phyloP scores from a whole-genome alignment of 352 stramenopile genomes.

The Phytopythium aichiense region DNA sequence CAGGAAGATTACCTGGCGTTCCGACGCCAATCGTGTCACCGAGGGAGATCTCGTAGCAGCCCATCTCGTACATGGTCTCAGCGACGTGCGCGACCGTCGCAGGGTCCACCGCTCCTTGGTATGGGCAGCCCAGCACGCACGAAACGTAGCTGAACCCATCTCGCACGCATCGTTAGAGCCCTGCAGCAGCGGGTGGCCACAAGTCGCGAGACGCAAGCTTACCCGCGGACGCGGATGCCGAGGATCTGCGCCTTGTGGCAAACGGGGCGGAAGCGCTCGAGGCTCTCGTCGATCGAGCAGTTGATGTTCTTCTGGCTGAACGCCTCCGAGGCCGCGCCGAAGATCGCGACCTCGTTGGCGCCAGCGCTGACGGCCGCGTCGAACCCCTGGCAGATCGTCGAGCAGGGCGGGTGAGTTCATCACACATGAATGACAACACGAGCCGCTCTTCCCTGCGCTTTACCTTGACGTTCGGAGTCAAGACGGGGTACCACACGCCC shows the following conservation, averaged over 20 bases:
- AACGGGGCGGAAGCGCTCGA: constrained; percentile 91
- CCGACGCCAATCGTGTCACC: constrained; percentile 94
- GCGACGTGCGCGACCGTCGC: constrained; percentile 81
- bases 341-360: constrained; percentile 95
- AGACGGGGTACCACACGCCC: constrained; percentile 85
- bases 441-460: background rate
- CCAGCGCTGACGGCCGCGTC: constrained; percentile 77
- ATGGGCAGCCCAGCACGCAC: constrained; percentile 96
- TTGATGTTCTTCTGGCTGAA: constrained; percentile 98
- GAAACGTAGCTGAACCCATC: constrained; percentile 86
- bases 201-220: background rate
- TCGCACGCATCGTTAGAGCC: background rate
- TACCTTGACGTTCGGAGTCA: constrained; percentile 94
- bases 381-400: constrained; percentile 57
- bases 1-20: constrained; percentile 56
- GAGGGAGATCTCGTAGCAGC: constrained; percentile 94
- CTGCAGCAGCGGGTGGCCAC: too few species aligned
- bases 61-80: constrained; percentile 88
- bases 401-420: background rate
- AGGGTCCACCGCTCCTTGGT: constrained; percentile 88
- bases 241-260: constrained; percentile 74
- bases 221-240: constrained; percentile 89
- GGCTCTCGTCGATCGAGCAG: constrained; percentile 94
- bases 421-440: too few species aligned
- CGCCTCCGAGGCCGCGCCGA: constrained; percentile 92